Base-by-base conservation (phyloP, 441 rosid species). In the Pelargonium citronellum region DNA sequence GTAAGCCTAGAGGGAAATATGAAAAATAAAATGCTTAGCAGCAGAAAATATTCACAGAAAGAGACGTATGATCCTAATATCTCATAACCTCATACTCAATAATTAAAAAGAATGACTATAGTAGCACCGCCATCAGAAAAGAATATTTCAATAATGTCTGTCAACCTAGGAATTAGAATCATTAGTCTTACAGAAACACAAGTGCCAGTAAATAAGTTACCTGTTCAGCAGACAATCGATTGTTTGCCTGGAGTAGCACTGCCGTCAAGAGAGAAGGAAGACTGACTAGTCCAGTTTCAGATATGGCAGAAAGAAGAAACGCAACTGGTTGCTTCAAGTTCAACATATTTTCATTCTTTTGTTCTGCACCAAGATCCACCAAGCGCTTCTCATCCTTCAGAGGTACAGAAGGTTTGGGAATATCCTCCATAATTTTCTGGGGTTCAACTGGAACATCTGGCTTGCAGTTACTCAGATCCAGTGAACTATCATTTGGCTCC, bases 261-360 rank as follows among this genome's bases (percentile, higher is more conserved):
- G 92, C 79, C 62, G 95, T 89, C 79, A 89, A 76, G 73, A 89
- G 75, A 55, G 95, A 89, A 73, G 95, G 92, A 76, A 89, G 92
- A 77, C 95, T 83, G 73, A 89, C 88, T 53, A 89, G 72, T 67
- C 95, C 95, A 9, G 95, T 89, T 84, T 89, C 92, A 24, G 87
- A 85, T 78, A 89, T 83, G 64, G 89, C 81, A n/a, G 88, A 86
- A 81, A 89, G 89, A 71, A 89, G 83, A 78, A 81, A 83, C 44
- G 75, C 73, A 61, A 75, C 62, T 0, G 89, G 84, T 41, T 82
- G 83, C 79, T 84, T 89, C 80, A 69, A n/a, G 73, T 79, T 74
- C 7, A 27, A 69, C 67, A 47, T 68, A 61, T 68, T 78, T 72
- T 73, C 73, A 51, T 72, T 77, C 64, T 63, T 77, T 68, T 71